Percentiles rank a stretch among this genome's conserved stretches.
phyloP scores from a whole-genome alignment of 2,329 filamentous ascomycete genomes.

The Cryphonectria japonica region DNA sequence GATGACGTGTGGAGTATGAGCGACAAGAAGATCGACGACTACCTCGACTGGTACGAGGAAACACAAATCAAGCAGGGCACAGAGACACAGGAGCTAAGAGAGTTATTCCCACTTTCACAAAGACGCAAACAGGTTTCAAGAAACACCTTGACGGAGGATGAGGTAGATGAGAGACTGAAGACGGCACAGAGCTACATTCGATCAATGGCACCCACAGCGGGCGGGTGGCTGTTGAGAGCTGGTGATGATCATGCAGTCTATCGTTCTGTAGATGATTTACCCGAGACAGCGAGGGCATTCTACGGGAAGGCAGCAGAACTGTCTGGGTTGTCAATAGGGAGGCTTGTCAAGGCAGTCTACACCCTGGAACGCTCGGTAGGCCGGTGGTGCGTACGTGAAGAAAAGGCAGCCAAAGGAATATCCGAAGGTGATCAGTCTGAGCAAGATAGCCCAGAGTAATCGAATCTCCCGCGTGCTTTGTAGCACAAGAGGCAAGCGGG shows the following conservation, averaged over 20 bases:
- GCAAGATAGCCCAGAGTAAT: background rate
- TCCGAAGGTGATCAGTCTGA: constrained; percentile 17
- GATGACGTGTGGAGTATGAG: constrained; percentile 51
- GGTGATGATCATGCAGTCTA: constrained; percentile 43
- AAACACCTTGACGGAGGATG: constrained; percentile 31
- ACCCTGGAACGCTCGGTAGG: constrained; percentile 44
- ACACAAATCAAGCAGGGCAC: constrained; percentile 39
- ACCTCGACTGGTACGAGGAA: constrained; percentile 78
- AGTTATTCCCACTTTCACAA: constrained; percentile 40
- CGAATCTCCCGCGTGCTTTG: background rate
- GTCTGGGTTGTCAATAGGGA: constrained; percentile 41
- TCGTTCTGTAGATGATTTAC: constrained; percentile 47
- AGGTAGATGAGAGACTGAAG: constrained; percentile 34
- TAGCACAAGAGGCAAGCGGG: background rate
- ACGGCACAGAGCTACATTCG: constrained; percentile 35
- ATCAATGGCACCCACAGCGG: constrained; percentile 28
- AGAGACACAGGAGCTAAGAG: constrained; percentile 40
- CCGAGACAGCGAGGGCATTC: constrained; percentile 45
- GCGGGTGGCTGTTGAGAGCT: constrained; percentile 33
- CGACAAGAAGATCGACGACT: constrained; percentile 68
- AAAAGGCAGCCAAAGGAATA: constrained; percentile 25
- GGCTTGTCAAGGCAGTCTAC: constrained; percentile 41
- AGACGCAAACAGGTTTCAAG: constrained; percentile 4
- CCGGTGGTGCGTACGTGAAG: constrained; percentile 39
- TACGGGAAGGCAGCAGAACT: constrained; percentile 47